Percentiles rank a stretch among this genome's conserved stretches.
Evolutionary conservation across 2,329 filamentous ascomycete species (phyloP).

Genomic region (Fusarium sulawesiense): DNA sequence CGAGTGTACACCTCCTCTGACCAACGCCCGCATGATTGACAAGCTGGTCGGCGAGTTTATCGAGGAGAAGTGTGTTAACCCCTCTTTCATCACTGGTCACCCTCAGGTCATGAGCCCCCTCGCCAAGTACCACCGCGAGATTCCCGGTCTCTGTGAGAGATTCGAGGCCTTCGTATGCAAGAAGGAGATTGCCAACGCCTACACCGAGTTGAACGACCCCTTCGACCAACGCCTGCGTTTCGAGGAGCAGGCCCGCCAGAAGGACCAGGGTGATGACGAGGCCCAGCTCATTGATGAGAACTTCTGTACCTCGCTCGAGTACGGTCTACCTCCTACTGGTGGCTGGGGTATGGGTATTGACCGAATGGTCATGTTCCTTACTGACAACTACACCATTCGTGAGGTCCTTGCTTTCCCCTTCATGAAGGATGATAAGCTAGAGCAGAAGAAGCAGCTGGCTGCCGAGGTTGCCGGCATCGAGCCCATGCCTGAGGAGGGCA

Average conservation of each 20-base stretch:
- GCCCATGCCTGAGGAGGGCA: slow-evolving; percentile 45
- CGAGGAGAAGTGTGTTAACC: slow-evolving; percentile 92
- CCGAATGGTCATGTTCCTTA: slow-evolving; percentile 94
- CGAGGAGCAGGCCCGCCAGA: slow-evolving; percentile 95
- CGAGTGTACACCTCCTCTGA: slow-evolving; percentile 89
- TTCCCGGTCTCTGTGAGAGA: slow-evolving; percentile 89
- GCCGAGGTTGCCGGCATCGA: slow-evolving; percentile 46
- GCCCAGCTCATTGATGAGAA: slow-evolving; percentile 96
- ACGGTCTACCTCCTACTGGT: slow-evolving; percentile 90
- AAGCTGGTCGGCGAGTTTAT: slow-evolving; percentile 95
- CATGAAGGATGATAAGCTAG: slow-evolving; percentile 80
- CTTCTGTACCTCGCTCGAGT: slow-evolving; percentile 90
- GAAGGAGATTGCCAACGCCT: slow-evolving; percentile 92
- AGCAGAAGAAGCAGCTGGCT: slow-evolving; percentile 64
- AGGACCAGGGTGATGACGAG: slow-evolving; percentile 96
- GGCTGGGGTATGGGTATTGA: slow-evolving; percentile 98
- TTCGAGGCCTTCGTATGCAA: slow-evolving; percentile 90
- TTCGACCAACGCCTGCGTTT: slow-evolving; percentile 88
- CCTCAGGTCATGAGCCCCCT: slow-evolving; percentile 83
- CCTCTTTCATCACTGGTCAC: slow-evolving; percentile 76
- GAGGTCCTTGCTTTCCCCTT: slow-evolving; percentile 97
- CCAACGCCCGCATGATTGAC: slow-evolving; percentile 96
- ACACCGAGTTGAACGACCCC: slow-evolving; percentile 93
- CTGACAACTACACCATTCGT: slow-evolving; percentile 92
- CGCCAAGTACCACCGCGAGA: slow-evolving; percentile 90